Conservation (phyloP, 768 basidiomycete genomes). For the Grammothele lineata region DNA sequence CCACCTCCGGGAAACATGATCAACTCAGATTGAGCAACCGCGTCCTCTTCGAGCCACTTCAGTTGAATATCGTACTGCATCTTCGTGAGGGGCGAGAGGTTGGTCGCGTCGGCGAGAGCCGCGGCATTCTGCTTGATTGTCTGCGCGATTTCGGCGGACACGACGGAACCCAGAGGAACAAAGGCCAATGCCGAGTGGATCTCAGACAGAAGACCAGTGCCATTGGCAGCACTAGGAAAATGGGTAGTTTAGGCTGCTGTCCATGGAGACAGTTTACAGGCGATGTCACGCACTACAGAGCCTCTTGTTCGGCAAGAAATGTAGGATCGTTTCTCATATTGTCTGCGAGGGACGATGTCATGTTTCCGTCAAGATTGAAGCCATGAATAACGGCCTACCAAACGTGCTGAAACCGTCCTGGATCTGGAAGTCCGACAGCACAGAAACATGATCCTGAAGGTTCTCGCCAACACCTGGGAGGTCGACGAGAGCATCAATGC, state of each 20-base stretch:
- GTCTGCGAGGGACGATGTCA: neutral
- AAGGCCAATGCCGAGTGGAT: neutral
- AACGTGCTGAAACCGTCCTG: neutral
- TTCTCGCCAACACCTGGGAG: constrained; percentile 10
- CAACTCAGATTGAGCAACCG: neutral
- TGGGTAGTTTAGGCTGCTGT: neutral
- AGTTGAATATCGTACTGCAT: neutral
- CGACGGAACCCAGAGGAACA: neutral
- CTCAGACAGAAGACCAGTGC: neutral
- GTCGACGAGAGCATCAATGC: constrained; percentile 2
- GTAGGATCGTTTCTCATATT: constrained; percentile 2
- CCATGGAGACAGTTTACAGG: too few species aligned
- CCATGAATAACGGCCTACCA: too few species aligned
- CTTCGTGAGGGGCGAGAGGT: neutral
- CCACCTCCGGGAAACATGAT: constrained; percentile 2
- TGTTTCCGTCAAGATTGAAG: too few species aligned
- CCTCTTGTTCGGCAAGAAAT: neutral
- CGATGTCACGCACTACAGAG: constrained; percentile 1
- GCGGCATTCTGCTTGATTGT: neutral
- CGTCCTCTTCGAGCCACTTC: neutral
- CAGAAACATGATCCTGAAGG: neutral
- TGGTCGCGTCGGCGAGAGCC: neutral
- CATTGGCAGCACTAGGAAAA: neutral
- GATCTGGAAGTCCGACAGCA: neutral
- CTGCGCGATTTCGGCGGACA: neutral